Conservation (phyloP, 2,329 filamentous ascomycete species). For the Dryadomyces sulphureus region DNA sequence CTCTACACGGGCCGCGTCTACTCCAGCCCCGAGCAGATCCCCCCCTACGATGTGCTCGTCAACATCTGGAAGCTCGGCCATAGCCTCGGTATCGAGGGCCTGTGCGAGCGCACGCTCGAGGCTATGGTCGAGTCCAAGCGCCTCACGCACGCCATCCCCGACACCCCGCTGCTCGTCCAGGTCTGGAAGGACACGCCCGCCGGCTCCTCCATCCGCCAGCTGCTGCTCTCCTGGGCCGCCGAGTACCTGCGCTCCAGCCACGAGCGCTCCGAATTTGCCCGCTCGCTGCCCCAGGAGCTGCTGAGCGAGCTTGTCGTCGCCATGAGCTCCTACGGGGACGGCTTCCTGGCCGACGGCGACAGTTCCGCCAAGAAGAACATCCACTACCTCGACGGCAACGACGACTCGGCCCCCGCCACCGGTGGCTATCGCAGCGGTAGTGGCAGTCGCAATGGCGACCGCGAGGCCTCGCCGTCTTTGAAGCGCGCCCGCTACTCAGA, state of each 20-base stretch:
- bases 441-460: conserved; percentile 22
- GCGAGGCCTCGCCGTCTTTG: conserved; percentile 10
- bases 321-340: conserved; percentile 32
- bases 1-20: conserved; percentile 36
- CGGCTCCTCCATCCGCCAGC: conserved; percentile 41
- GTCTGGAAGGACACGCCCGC: conserved; percentile 49
- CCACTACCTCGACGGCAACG: conserved; percentile 30
- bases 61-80: conserved; percentile 41
- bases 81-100: conserved; percentile 34
- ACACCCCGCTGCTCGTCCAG: conserved; percentile 41
- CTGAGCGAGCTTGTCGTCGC: conserved; percentile 46
- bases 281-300: conserved; percentile 45
- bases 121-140: conserved; percentile 42
- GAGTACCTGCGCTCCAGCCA: conserved; percentile 48
- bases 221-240: conserved; percentile 46
- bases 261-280: conserved; percentile 40
- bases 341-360: conserved; percentile 19
- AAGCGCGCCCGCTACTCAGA: conserved; percentile 29
- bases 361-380: conserved; percentile 24
- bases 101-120: conserved; percentile 40
- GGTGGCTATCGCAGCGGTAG: conserved; percentile 1
- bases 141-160: conserved; percentile 38
- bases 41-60: conserved; percentile 39
- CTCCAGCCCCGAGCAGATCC: conserved; percentile 24
- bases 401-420: conserved; percentile 20